Evolutionary conservation across 1,284 basidiomycete species (phyloP).

Genomic region (Cystobasidiaceae sp.): DNA sequence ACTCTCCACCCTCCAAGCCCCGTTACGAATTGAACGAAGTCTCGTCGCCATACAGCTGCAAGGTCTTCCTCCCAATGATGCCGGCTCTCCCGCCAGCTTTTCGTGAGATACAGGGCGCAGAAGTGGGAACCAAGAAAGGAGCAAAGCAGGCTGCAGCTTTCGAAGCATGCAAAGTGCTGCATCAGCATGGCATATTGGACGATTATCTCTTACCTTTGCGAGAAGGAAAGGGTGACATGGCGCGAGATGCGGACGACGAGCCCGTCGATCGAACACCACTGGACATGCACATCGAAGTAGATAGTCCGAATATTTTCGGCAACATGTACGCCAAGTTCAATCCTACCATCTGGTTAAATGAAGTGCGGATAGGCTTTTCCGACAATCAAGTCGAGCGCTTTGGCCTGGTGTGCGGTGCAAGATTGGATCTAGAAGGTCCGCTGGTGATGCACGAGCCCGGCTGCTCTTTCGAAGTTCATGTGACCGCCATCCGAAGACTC

Average conservation of each 20-base stretch:
- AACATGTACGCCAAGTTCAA: slow-evolving; percentile 15
- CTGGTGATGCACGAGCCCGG: slow-evolving; percentile 9
- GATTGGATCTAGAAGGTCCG: slow-evolving; percentile 18
- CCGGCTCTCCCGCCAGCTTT: slow-evolving; percentile 55
- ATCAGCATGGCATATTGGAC: slow-evolving; percentile 66
- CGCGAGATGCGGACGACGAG: slow-evolving; percentile 55
- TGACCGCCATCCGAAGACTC: not conserved
- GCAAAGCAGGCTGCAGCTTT: slow-evolving; percentile 75
- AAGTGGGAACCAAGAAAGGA: slow-evolving; percentile 61
- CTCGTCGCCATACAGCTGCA: slow-evolving; percentile 54
- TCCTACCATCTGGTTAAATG: slow-evolving; percentile 30
- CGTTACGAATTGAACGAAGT: slow-evolving; percentile 55
- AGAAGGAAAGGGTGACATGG: slow-evolving; percentile 50
- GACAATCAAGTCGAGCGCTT: not conserved
- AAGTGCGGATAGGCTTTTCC: slow-evolving; percentile 24
- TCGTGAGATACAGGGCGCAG: slow-evolving; percentile 57
- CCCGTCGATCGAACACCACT: slow-evolving; percentile 43
- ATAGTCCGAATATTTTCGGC: slow-evolving; percentile 32
- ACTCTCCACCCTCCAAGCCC: slow-evolving; percentile 58
- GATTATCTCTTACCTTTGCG: slow-evolving; percentile 66
- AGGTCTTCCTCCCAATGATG: slow-evolving; percentile 57
- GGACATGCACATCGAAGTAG: slow-evolving; percentile 8
- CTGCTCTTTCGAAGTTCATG: not conserved
- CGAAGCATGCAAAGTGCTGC: slow-evolving; percentile 61
- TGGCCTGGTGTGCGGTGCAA: slow-evolving; percentile 33